Base-by-base conservation (phyloP, 495 filamentous ascomycete species). In the Penicillium chermesinum region DNA sequence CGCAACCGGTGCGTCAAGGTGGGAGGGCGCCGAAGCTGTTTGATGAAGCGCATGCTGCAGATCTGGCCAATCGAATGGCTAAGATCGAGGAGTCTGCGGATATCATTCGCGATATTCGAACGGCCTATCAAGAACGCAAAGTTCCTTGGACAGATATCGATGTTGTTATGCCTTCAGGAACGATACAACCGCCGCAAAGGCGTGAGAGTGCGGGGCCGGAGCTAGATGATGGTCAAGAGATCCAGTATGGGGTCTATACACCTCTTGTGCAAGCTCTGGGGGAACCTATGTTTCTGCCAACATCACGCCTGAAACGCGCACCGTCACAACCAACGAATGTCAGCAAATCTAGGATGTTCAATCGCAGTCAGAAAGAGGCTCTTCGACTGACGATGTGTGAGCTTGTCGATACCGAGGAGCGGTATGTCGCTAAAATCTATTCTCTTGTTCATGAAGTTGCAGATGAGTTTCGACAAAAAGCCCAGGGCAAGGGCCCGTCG, bases 351-450 rank as follows among this genome's bases (percentile, higher is more conserved):
- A 84, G 80, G 51, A 74, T 82, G 0, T 88, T 96, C 53, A 78
- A 84, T 6, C 84, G 84, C 58, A 82, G 83, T 37, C 88, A 96
- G 58, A 91, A 94, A 58, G 79, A 90, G 44, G 83, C 84, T 34
- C 65, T 97, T 46, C 82, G 90, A 42, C 81, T 88, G 51, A 90
- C 95, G 59, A 85, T 99, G 82, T 86, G 83, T 53, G 93, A 99
- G 63, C 61, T 97, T 47, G 78, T 95, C 19, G 88, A 95, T 56
- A 99, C 93, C 0, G 93, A 99, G 66, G 88, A 91, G 58, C 82
- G 87, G 57, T 99, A 96, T 66, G 89, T 97, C 25, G 71, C 76
- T 59, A 95, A 95, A 59, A 56, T 97, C 30, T 80, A 86, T 51
- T 84, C 90, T 38, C 72, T 98, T 38, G 82, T 94, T 36, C 82